Base-by-base conservation (phyloP, 345 rosid genomes). In the Arabidopsis arenosa region DNA sequence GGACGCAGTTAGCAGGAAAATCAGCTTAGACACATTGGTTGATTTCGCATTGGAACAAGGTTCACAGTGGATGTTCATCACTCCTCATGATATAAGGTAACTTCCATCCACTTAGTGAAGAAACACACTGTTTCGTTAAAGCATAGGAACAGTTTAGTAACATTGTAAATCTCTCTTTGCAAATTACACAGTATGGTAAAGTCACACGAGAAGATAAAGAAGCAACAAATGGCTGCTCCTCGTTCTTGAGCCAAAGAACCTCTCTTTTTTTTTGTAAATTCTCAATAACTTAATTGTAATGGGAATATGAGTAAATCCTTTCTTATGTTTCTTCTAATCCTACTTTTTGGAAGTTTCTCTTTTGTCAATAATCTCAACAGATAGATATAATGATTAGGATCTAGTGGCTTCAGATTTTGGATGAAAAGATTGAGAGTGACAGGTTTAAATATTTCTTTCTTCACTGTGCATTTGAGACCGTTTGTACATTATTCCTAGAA, bases 21-120 rank as follows among this genome's bases (percentile, higher is more conserved):
- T 93, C 79, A 93, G 97, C 87, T 74, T 93, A 61, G 93, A 90
- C 75, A 83, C 96, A 32, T 72, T 91, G 53, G 84, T 91, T 43
- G 97, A 93, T 61, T 93, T 89, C 78, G 96, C 98, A 28, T 62
- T 93, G 73, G 72, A 41, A 0, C 85, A 88, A 68, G 94, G 91
- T 40, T 87, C 91, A 7, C 98, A 93, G 67, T 93, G 98, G 98
- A 82, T 93, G 47, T 89, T 93, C 79, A 93, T 93, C 74, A 93
- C 98, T 32, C 98, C 98, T 71, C 98, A 91, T 80, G 98, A 93
- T 79, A 86, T 93, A 82, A 84, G 98, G 98, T 93, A 63, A 73
- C 44, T 35, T 6, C 58, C 7, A 54, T 6, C 58, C 7, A 54
- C 60, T 36, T 61, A 26, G 21, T 57, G 7, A 33, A 33, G 23